phyloP scores from a whole-genome alignment of 306 rosid genomes.

The Trifolium pratense region DNA sequence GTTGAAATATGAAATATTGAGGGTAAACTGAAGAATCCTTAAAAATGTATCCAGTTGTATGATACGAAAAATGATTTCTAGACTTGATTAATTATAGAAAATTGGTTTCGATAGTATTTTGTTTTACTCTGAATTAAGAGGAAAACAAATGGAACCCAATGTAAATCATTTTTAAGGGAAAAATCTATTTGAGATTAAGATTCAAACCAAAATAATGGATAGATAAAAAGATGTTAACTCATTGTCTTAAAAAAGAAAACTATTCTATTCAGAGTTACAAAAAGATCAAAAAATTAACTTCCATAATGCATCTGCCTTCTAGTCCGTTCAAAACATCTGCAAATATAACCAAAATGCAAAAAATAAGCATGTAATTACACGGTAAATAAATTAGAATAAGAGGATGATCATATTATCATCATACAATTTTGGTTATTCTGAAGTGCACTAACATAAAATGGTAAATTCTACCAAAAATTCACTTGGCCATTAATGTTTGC shows the following conservation, averaged over 20 bases:
- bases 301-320: constrained; percentile 28
- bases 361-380: background rate
- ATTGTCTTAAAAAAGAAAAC: constrained; percentile 30
- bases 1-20: too few species aligned
- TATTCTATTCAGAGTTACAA: constrained; percentile 33
- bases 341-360: constrained; percentile 19
- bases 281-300: constrained; percentile 19
- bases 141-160: background rate
- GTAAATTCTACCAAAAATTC: too few species aligned
- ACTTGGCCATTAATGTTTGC: too few species aligned
- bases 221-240: constrained; percentile 1
- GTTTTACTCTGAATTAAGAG: background rate
- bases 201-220: background rate
- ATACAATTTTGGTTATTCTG: too few species aligned
- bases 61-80: too few species aligned
- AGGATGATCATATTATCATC: too few species aligned
- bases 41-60: too few species aligned
- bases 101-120: background rate
- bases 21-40: too few species aligned
- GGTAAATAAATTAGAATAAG: too few species aligned
- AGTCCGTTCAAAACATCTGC: constrained; percentile 36
- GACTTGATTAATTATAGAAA: too few species aligned
- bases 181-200: background rate
- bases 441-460: too few species aligned
- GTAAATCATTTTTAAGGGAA: background rate